Percentiles rank a stretch among this genome's conserved stretches.
These are phyloP conservation scores for Catenaria anguillulae DNA, from an alignment of 371 early-diverging fungal species.

Conservation along the genomic window DNA sequence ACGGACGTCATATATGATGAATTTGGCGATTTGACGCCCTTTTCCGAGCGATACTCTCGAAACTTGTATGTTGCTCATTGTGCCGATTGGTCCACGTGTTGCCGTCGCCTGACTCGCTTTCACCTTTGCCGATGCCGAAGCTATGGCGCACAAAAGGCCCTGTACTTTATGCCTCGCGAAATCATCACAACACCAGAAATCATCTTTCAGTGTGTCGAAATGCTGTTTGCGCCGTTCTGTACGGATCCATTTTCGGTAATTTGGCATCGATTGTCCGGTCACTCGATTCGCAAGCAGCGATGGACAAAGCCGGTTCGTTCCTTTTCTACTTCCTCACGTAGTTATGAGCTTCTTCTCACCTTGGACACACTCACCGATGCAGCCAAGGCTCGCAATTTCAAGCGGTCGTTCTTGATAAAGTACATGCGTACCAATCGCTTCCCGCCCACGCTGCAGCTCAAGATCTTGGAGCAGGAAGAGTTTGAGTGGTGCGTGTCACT, in stretches of 20 bases:
- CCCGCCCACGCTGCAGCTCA: background rate
- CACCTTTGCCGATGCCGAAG: no score
- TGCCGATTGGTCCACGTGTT: no score
- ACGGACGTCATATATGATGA: background rate
- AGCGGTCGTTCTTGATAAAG: background rate
- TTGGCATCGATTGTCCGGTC: background rate
- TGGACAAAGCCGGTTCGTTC: slow-evolving; percentile 1
- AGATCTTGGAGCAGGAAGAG: slow-evolving; percentile 3
- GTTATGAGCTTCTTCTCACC: background rate
- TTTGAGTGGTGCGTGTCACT: background rate
- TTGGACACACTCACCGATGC: background rate
- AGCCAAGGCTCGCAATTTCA: slow-evolving; percentile 4
- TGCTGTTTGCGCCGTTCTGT: background rate
- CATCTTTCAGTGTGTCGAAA: background rate
- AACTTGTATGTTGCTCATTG: slow-evolving; percentile 2
- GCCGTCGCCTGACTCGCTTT: no score
- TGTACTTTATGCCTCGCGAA: background rate
- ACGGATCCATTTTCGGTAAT: background rate
- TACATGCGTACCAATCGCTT: background rate
- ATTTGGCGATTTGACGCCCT: background rate
- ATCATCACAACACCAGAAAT: background rate
- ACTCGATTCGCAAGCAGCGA: background rate
- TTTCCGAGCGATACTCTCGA: background rate
- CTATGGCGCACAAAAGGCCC: background rate
- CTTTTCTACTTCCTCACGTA: background rate